phyloP scores from a whole-genome alignment of 805 yeast species.

The Candida xiaguanensis region DNA sequence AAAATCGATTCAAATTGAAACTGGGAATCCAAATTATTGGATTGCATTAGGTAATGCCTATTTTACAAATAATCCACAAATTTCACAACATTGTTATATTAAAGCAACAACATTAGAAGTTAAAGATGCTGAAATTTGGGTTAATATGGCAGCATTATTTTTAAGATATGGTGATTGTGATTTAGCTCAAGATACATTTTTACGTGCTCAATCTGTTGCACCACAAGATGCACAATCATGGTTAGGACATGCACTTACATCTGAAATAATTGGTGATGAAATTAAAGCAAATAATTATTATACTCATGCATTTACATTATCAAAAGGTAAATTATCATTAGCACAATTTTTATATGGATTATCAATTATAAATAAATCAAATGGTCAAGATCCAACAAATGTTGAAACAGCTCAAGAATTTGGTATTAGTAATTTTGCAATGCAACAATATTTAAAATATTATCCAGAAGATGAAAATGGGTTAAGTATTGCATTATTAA shows the following conservation, averaged over 20 bases:
- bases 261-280: slow-evolving; percentile 46
- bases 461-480: slow-evolving; percentile 59
- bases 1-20: slow-evolving; percentile 67
- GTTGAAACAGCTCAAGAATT: slow-evolving; percentile 60
- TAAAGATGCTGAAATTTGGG: slow-evolving; percentile 69
- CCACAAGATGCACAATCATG: slow-evolving; percentile 77
- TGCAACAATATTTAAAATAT: slow-evolving; percentile 59
- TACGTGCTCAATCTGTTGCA: slow-evolving; percentile 73
- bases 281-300: slow-evolving; percentile 54
- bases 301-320: slow-evolving; percentile 74
- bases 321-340: slow-evolving; percentile 68
- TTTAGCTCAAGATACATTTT: slow-evolving; percentile 69
- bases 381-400: slow-evolving; percentile 50
- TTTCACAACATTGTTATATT: slow-evolving; percentile 90
- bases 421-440: slow-evolving; percentile 63
- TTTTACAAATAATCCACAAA: slow-evolving; percentile 57
- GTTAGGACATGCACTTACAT: slow-evolving; percentile 78
- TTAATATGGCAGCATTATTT: slow-evolving; percentile 75
- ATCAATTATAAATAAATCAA: slow-evolving; percentile 46
- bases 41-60: slow-evolving; percentile 76
- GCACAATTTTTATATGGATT: slow-evolving; percentile 73
- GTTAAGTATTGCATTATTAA: slow-evolving; percentile 48
- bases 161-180: slow-evolving; percentile 62
- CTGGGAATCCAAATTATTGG: slow-evolving; percentile 74
- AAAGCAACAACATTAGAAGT: slow-evolving; percentile 71